Percentiles rank a stretch among this genome's conserved stretches.
These are phyloP conservation scores for Artemisia tridentata DNA, from an alignment of 129 eudicot genomes.

Conservation along the genomic window DNA sequence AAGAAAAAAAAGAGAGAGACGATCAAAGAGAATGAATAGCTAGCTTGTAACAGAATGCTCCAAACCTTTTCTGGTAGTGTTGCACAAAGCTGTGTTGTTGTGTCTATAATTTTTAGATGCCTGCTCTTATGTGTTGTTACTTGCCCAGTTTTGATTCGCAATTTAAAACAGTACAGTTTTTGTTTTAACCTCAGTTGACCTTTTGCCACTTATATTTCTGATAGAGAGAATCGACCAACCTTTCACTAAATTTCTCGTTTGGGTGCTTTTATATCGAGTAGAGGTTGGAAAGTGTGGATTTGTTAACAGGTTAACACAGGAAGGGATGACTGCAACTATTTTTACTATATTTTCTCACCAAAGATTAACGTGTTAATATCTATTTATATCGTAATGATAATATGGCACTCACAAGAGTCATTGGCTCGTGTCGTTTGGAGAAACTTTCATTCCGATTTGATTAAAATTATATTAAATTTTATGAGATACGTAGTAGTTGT, in stretches of 20 bases:
- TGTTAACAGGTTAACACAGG: too few species aligned
- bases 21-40: conserved; percentile 12
- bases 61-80: conserved; percentile 9
- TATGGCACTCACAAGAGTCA: too few species aligned
- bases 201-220: not conserved
- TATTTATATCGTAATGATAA: too few species aligned
- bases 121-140: not conserved
- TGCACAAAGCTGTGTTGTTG: conserved; percentile 5
- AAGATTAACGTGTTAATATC: too few species aligned
- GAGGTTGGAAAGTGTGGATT: not conserved
- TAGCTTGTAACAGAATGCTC: conserved; percentile 20
- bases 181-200: not conserved
- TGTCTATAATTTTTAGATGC: not conserved
- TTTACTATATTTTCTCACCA: too few species aligned
- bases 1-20: not conserved
- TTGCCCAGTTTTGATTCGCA: not conserved
- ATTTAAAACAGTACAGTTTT: not conserved
- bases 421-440: too few species aligned
- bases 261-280: not conserved
- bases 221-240: not conserved
- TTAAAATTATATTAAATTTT: too few species aligned
- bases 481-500: too few species aligned
- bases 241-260: not conserved
- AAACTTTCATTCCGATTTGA: too few species aligned
- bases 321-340: too few species aligned